A percentile compares a stretch with the other conserved stretches of the same genome.
These are phyloP conservation scores for Trichoderma sp. DNA, from an alignment of 2,329 filamentous ascomycete species.

Conservation along the genomic window DNA sequence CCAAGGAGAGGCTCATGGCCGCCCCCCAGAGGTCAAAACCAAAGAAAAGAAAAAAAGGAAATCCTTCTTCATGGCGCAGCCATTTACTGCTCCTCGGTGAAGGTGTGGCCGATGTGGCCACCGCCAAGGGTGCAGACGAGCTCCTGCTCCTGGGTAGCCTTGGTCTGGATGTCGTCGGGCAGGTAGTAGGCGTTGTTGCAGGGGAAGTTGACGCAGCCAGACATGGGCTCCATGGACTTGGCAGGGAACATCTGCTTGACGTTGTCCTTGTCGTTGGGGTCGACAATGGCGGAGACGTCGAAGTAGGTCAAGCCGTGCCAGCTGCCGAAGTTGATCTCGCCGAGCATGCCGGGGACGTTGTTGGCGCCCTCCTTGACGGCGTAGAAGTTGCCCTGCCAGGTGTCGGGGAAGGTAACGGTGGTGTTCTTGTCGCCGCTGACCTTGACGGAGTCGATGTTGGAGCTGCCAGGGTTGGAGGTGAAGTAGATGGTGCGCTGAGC, in stretches of 20 bases:
- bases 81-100: conserved; percentile 28
- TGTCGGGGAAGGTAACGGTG: conserved; percentile 47
- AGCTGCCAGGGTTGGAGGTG: conserved; percentile 47
- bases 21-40: conserved; percentile 4
- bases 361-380: conserved; percentile 49
- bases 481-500: conserved; percentile 54
- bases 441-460: conserved; percentile 43
- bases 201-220: conserved; percentile 56
- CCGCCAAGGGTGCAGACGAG: conserved; percentile 55
- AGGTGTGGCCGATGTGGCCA: conserved; percentile 36
- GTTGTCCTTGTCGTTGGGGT: conserved; percentile 52
- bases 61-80: not conserved
- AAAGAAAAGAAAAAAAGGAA: conserved; percentile 2
- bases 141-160: conserved; percentile 51
- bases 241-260: conserved; percentile 59
- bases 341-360: conserved; percentile 54
- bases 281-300: conserved; percentile 61
- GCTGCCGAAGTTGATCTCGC: conserved; percentile 54
- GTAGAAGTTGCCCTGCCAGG: conserved; percentile 56
- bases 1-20: conserved; percentile 17
- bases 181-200: conserved; percentile 59
- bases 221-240: conserved; percentile 43
- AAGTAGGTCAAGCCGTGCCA: conserved; percentile 56
- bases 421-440: conserved; percentile 45
- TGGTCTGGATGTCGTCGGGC: conserved; percentile 59